Conservation (phyloP, 805 yeast genomes). For the Metschnikowia lunata region DNA sequence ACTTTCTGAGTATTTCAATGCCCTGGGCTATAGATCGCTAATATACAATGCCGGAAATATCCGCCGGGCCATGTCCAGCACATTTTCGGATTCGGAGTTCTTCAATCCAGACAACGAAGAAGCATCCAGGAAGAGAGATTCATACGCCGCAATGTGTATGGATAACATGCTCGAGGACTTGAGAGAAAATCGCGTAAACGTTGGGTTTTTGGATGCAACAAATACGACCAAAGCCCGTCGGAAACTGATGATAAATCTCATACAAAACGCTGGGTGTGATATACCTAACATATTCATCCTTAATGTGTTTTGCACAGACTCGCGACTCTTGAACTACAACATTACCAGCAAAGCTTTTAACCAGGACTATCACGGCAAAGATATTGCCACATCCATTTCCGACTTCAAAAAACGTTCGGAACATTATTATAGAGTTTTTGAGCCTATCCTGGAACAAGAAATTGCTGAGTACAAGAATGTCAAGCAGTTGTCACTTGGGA, state of each 20-base stretch:
- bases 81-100: conserved; percentile 30
- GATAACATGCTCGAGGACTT: conserved; percentile 30
- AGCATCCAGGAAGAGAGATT: conserved; percentile 31
- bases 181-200: conserved; percentile 21
- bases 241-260: conserved; percentile 24
- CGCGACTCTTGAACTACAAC: conserved; percentile 50
- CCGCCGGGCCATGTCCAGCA: conserved; percentile 31
- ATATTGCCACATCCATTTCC: conserved; percentile 47
- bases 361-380: conserved; percentile 53
- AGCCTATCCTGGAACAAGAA: conserved; percentile 14
- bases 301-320: conserved; percentile 57
- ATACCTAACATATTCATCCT: conserved; percentile 45
- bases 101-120: conserved; percentile 34
- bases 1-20: conserved; percentile 18
- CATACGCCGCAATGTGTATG: conserved; percentile 33
- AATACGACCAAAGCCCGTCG: conserved; percentile 37
- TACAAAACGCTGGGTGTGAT: conserved; percentile 19
- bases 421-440: conserved; percentile 40
- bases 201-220: conserved; percentile 43
- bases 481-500: conserved; percentile 8
- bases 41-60: conserved; percentile 51
- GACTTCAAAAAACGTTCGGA: conserved; percentile 58
- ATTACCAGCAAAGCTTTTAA: conserved; percentile 61
- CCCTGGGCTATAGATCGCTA: conserved; percentile 10
- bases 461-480: conserved; percentile 9